Evolutionary conservation across 108 stramenopile genomes (phyloP), one percentile per base, ranked within the genome.

Genomic region (Aurantiochytrium sp.): DNA sequence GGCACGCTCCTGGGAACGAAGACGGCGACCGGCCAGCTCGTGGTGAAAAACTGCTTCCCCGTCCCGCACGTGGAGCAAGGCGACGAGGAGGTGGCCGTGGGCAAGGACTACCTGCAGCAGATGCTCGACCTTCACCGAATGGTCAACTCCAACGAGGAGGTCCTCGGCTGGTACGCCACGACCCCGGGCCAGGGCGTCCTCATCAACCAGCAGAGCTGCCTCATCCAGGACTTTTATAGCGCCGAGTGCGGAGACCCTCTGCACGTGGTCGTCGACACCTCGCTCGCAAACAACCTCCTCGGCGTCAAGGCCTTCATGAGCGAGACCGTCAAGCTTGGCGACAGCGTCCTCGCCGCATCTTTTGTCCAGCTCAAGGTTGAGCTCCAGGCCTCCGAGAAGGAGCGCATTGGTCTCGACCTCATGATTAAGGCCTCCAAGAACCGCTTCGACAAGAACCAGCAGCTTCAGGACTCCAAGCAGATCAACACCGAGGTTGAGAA

Each of bases 91-190:
- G 91, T 93, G 10, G 97, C 97, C 86, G 96, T 98, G 87, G 97
- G 97, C 55, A 96, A 97, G 91, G 97, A 97, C 86, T 87, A 87
- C 86, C 42, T 39, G 55, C 89, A 91, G 53, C 86, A 89, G 15
- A 93, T 93, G 93, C 88, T 89, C 37, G 54, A 87, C 52, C 89
- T 91, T 15, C 91, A 90, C 45, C 52, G 52, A 6, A 32, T 55
- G 24, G 90, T 91, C 36, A 97, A 98, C 91, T 86, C 90, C 32
- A 95, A 95, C 87, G 97, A 98, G 89, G 90, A 91, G n/a, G 94
- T 98, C 54, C 95, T 98, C 5, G 98, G 98, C 54, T 98, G 98
- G 98, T 98, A 96, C 89, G 95, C 96, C 68, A 96, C 96, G 54
- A 69, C 90, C 19, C 32, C 39, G 8, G 68, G 53, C 55, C 68